These are phyloP conservation scores for Daedaleopsis nitida DNA, from an alignment of 768 basidiomycete genomes.

Conservation along the genomic window DNA sequence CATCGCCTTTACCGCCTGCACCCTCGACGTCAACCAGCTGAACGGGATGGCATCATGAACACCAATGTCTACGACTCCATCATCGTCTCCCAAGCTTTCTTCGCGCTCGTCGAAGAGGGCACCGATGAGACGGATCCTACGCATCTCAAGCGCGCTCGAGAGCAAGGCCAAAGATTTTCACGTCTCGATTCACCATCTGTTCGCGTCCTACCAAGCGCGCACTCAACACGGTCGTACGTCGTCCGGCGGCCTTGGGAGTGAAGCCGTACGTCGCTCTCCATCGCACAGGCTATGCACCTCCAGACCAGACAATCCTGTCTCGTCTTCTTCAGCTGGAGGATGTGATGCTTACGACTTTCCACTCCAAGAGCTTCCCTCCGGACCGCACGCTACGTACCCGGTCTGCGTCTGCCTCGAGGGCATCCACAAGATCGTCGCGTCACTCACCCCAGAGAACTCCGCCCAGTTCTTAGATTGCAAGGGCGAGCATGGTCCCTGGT, in stretches of 20 bases:
- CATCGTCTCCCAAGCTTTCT: conserved; percentile 34
- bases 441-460: not conserved
- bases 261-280: not conserved
- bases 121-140: conserved; percentile 35
- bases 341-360: no score
- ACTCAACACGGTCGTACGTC: conserved; percentile 41
- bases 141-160: conserved; percentile 33
- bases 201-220: conserved; percentile 38
- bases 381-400: not conserved
- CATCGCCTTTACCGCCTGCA: conserved; percentile 26
- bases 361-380: no score
- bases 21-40: conserved; percentile 21
- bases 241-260: no score
- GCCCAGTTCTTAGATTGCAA: conserved; percentile 9
- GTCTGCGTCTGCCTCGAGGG: conserved; percentile 6
- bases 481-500: conserved; percentile 10
- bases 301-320: conserved; percentile 18
- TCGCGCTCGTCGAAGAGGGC: conserved; percentile 35
- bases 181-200: conserved; percentile 23
- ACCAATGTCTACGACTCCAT: conserved; percentile 38
- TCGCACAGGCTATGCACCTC: conserved; percentile 14
- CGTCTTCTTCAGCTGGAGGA: no score
- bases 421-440: not conserved
- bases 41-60: conserved; percentile 28
- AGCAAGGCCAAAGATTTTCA: conserved; percentile 28